A percentile compares a stretch with the other conserved stretches of the same genome.
Conservation (phyloP, 164 flowering plant species). For the Stephania japonica region DNA sequence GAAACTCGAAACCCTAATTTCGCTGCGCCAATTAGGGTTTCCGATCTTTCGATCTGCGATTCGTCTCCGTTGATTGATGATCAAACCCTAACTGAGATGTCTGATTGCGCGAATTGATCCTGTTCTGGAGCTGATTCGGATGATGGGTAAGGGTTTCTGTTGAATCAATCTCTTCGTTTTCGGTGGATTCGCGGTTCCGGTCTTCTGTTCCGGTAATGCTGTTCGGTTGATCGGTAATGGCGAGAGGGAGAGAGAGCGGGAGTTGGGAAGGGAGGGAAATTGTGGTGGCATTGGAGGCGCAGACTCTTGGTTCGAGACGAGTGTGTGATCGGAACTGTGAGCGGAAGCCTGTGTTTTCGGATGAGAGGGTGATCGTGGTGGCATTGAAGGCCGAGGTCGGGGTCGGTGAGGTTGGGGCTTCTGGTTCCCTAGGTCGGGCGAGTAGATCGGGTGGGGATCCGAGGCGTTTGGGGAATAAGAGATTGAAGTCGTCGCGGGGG, state of each 20-base stretch:
- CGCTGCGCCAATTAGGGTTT: not conserved
- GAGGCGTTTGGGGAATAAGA: slow-evolving; percentile 18
- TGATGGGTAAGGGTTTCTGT: not conserved
- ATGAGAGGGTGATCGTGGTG: slow-evolving; percentile 46
- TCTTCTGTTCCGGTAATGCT: not conserved
- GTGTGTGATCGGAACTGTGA: not conserved
- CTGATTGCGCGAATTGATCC: not conserved
- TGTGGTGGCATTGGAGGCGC: slow-evolving; percentile 47
- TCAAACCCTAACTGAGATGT: not conserved
- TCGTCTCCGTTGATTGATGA: not conserved
- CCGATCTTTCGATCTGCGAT: not conserved
- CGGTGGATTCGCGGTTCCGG: not conserved
- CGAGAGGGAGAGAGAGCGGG: not conserved
- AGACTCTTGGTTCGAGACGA: slow-evolving; percentile 6
- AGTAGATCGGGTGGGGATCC: slow-evolving; percentile 16
- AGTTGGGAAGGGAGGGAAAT: slow-evolving; percentile 35
- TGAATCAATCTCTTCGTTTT: not conserved
- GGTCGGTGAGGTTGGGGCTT: no score
- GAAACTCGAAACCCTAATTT: not conserved
- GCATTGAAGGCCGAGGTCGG: slow-evolving; percentile 41
- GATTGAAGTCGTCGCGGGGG: slow-evolving; percentile 15
- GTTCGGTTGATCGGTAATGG: not conserved
- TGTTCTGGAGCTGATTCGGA: not conserved
- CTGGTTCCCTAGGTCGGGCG: slow-evolving; percentile 40
- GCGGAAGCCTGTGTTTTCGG: not conserved